Evolutionary conservation across 2,329 filamentous ascomycete species (phyloP).

Genomic region (Monilinia aucupariae): DNA sequence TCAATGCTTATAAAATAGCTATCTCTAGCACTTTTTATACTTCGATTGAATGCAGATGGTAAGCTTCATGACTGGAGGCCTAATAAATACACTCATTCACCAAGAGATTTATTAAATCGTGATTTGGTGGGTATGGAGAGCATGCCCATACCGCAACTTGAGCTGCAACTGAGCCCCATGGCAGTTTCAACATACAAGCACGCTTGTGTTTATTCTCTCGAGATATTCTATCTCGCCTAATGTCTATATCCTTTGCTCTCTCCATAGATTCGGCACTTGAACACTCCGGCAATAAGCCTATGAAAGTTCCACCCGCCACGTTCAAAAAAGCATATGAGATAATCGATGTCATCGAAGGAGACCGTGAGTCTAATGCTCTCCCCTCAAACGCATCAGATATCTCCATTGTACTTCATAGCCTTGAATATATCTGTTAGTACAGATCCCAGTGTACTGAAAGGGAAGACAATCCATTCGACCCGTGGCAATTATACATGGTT

Average conservation of each 20-base stretch:
- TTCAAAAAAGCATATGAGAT: not conserved
- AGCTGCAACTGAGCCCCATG: not conserved
- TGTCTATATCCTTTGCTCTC: not conserved
- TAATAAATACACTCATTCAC: too few relatives aligned
- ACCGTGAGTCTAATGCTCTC: not conserved
- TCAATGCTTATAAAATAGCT: too few relatives aligned
- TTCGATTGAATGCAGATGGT: too few relatives aligned
- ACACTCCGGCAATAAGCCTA: not conserved
- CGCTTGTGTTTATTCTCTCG: too few relatives aligned
- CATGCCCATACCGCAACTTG: too few relatives aligned
- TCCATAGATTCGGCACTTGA: not conserved
- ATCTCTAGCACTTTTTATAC: too few relatives aligned
- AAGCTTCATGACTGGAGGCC: too few relatives aligned
- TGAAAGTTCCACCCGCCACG: not conserved
- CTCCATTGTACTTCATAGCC: not conserved
- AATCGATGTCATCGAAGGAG: not conserved
- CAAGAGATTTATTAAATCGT: too few relatives aligned
- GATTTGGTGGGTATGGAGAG: too few relatives aligned
- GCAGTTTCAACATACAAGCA: too few relatives aligned
- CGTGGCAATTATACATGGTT: not conserved
- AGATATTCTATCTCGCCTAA: not conserved
- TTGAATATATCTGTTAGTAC: not conserved
- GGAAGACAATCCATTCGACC: not conserved
- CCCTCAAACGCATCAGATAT: not conserved
- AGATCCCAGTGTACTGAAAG: not conserved